A percentile compares a stretch with the other conserved stretches of the same genome.
Evolutionary conservation across 1,284 basidiomycete genomes (phyloP).

Genomic region (Cutaneotrichosporon sp.): DNA sequence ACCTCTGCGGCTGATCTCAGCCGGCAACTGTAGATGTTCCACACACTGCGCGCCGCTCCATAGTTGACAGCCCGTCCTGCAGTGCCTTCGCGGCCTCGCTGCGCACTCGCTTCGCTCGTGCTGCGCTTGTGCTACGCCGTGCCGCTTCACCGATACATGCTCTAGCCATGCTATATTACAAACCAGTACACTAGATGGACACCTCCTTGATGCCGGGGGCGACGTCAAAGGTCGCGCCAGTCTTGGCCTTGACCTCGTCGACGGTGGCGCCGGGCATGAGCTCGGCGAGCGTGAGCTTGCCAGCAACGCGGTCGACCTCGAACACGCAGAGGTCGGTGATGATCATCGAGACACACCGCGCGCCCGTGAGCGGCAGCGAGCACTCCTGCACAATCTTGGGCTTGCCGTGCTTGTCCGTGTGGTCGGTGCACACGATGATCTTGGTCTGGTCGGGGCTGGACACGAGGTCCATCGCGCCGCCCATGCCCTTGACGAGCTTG

Average conservation of each 20-base stretch:
- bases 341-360: slow-evolving; percentile 80
- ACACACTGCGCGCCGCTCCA: no score
- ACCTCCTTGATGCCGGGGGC: slow-evolving; percentile 37
- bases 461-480: slow-evolving; percentile 94
- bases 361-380: slow-evolving; percentile 82
- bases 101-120: no score
- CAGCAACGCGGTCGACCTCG: slow-evolving; percentile 72
- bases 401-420: slow-evolving; percentile 62
- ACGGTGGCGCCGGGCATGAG: slow-evolving; percentile 76
- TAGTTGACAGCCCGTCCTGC: no score
- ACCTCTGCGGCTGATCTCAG: no score
- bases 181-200: slow-evolving; percentile 4
- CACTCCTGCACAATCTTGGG: slow-evolving; percentile 86
- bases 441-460: slow-evolving; percentile 86
- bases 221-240: slow-evolving; percentile 68
- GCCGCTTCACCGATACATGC: no score
- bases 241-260: slow-evolving; percentile 80
- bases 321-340: slow-evolving; percentile 88
- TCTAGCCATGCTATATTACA: not conserved
- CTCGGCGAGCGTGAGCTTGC: slow-evolving; percentile 73
- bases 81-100: no score
- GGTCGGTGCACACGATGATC: slow-evolving; percentile 35
- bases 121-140: no score
- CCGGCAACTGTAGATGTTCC: no score
- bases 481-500: slow-evolving; percentile 87